A percentile compares a stretch with the other conserved stretches of the same genome.
These are phyloP conservation scores for Colletotrichum nymphaeae DNA, from an alignment of 2,329 filamentous ascomycete species.

Conservation along the genomic window DNA sequence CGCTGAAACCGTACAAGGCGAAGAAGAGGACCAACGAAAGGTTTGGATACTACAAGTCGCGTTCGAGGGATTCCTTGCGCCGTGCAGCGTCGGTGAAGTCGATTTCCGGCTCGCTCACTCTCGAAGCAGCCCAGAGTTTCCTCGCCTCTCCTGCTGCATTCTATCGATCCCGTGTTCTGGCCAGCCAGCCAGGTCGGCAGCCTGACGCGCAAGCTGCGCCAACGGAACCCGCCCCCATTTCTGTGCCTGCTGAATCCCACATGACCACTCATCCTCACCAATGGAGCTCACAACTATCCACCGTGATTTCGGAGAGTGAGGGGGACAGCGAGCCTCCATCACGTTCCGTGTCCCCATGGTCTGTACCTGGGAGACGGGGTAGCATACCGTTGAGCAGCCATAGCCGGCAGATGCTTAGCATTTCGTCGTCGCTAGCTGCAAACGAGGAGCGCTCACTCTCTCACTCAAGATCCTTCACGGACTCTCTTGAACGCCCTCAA, in stretches of 20 bases:
- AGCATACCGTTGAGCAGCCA: conserved; percentile 62
- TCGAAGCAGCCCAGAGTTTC: conserved; percentile 56
- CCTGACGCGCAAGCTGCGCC: conserved; percentile 44
- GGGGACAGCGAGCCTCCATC: conserved; percentile 61
- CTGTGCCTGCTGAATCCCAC: conserved; percentile 34
- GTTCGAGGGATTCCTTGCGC: conserved; percentile 62
- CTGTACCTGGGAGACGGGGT: conserved; percentile 57
- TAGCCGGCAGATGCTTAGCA: conserved; percentile 67
- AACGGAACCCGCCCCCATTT: background rate
- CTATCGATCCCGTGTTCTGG: conserved; percentile 47
- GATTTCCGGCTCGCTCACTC: conserved; percentile 64
- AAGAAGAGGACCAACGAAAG: conserved; percentile 61
- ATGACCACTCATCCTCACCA: conserved; percentile 65
- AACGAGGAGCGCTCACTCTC: conserved; percentile 54
- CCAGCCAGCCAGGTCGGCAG: conserved; percentile 43
- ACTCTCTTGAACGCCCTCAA: conserved; percentile 62
- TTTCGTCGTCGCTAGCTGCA: conserved; percentile 63
- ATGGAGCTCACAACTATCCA: conserved; percentile 74
- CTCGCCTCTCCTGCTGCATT: conserved; percentile 53
- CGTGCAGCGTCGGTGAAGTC: conserved; percentile 66
- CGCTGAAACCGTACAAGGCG: conserved; percentile 60
- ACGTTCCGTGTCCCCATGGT: conserved; percentile 58
- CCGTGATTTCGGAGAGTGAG: conserved; percentile 72
- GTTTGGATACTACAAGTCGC: conserved; percentile 60
- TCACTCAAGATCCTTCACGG: conserved; percentile 53